Conservation (phyloP, 2,329 filamentous ascomycete genomes). For the Pseudogymnoascus sp. region DNA sequence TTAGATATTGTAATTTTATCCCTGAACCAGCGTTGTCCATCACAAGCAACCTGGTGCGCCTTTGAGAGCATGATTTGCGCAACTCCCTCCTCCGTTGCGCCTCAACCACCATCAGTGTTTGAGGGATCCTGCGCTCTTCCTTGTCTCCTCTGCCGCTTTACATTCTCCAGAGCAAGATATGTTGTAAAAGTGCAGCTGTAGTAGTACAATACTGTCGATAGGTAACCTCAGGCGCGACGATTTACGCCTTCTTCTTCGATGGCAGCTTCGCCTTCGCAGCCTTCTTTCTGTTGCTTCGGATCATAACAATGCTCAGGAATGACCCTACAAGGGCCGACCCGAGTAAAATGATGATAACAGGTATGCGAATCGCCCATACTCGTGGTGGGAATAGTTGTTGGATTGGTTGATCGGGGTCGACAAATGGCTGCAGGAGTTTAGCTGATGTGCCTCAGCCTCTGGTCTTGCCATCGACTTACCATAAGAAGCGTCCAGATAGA, state of each 20-base stretch:
- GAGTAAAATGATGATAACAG: constrained; percentile 89
- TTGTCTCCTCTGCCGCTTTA: background rate
- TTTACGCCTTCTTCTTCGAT: constrained; percentile 72
- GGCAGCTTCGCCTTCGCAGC: constrained; percentile 83
- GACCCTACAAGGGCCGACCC: constrained; percentile 90
- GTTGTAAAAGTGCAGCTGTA: background rate
- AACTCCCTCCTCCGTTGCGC: background rate
- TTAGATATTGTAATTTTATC: constrained; percentile 7
- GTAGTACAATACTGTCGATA: background rate
- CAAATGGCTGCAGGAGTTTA: constrained; percentile 65
- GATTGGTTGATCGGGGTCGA: constrained; percentile 86
- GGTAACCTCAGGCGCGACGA: background rate
- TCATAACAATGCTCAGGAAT: constrained; percentile 96
- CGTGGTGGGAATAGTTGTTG: constrained; percentile 94
- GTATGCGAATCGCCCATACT: constrained; percentile 97
- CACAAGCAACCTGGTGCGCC: background rate
- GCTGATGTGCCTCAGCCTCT: constrained; percentile 2
- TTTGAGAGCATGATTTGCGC: background rate
- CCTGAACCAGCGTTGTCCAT: constrained; percentile 3
- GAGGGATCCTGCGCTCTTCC: background rate
- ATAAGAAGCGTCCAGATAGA: constrained; percentile 96
- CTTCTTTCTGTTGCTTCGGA: constrained; percentile 97
- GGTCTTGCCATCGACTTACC: constrained; percentile 71
- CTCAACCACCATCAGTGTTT: background rate
- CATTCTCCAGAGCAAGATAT: background rate